phyloP scores from a whole-genome alignment of 2,329 filamentous ascomycete genomes.

The Penicillium sp. region DNA sequence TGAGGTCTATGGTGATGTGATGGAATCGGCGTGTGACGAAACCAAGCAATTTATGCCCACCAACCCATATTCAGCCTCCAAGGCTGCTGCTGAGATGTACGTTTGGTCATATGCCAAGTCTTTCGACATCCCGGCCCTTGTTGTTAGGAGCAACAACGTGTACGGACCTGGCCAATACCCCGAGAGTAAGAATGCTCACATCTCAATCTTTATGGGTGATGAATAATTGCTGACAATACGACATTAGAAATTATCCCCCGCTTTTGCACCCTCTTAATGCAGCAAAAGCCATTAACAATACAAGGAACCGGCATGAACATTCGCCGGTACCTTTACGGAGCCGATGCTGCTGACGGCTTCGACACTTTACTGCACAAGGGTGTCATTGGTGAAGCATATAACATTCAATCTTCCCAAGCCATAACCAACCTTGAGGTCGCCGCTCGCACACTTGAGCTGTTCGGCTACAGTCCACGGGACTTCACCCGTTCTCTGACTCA shows the following conservation, averaged over 20 bases:
- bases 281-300: slow-evolving; percentile 63
- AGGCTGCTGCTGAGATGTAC: slow-evolving; percentile 80
- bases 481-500: slow-evolving; percentile 68
- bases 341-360: slow-evolving; percentile 77
- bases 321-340: slow-evolving; percentile 73
- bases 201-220: slow-evolving; percentile 57
- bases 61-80: slow-evolving; percentile 78
- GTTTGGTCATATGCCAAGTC: slow-evolving; percentile 84
- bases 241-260: background rate
- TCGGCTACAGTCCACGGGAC: slow-evolving; percentile 54
- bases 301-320: slow-evolving; percentile 76
- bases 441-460: slow-evolving; percentile 61
- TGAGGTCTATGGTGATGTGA: slow-evolving; percentile 81
- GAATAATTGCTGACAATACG: slow-evolving; percentile 46
- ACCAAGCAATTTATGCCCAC: slow-evolving; percentile 74
- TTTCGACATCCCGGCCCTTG: slow-evolving; percentile 76
- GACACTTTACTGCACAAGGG: slow-evolving; percentile 82
- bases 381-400: slow-evolving; percentile 73
- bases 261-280: background rate
- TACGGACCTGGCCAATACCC: slow-evolving; percentile 83
- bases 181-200: slow-evolving; percentile 64
- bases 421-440: slow-evolving; percentile 73
- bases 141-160: slow-evolving; percentile 80
- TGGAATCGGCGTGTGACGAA: slow-evolving; percentile 50
- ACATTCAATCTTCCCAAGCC: slow-evolving; percentile 75